phyloP scores from a whole-genome alignment of 805 yeast genomes.

The Cyberlindnera maritima region DNA sequence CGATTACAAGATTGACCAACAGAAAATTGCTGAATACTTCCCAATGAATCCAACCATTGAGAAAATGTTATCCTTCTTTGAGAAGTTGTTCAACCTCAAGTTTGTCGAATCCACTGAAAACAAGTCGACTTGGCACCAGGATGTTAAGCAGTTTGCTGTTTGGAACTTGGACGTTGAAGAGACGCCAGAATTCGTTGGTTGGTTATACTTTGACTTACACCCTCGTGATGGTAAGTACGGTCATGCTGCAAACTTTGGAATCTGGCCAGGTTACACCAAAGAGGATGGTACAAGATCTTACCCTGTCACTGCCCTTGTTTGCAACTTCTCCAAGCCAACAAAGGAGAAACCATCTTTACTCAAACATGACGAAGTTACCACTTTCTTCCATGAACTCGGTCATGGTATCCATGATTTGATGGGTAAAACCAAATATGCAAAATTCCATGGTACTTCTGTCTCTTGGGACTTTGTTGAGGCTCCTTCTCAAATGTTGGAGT shows the following conservation, averaged over 20 bases:
- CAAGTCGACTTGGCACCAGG: slow-evolving; percentile 69
- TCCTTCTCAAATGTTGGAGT: slow-evolving; percentile 87
- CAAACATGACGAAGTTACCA: slow-evolving; percentile 74
- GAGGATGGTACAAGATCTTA: slow-evolving; percentile 47
- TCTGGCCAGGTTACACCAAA: slow-evolving; percentile 56
- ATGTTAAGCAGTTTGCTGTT: slow-evolving; percentile 71
- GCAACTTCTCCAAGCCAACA: slow-evolving; percentile 80
- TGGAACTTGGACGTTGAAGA: slow-evolving; percentile 55
- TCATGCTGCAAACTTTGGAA: slow-evolving; percentile 82
- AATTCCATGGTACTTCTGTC: slow-evolving; percentile 70
- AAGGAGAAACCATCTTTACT: slow-evolving; percentile 67
- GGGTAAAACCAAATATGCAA: slow-evolving; percentile 59
- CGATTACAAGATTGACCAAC: slow-evolving; percentile 69
- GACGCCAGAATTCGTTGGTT: slow-evolving; percentile 66
- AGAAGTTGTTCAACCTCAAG: slow-evolving; percentile 63
- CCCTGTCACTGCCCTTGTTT: slow-evolving; percentile 77
- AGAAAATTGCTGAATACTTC: slow-evolving; percentile 72
- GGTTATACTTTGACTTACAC: slow-evolving; percentile 76
- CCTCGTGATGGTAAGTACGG: slow-evolving; percentile 87
- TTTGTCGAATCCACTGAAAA: slow-evolving; percentile 47
- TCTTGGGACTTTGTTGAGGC: slow-evolving; percentile 91
- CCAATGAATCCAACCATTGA: slow-evolving; percentile 66
- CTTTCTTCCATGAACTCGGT: slow-evolving; percentile 87
- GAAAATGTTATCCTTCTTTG: slow-evolving; percentile 72
- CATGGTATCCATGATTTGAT: slow-evolving; percentile 83